phyloP scores from a whole-genome alignment of 345 rosid species.

The Salix purpurea region DNA sequence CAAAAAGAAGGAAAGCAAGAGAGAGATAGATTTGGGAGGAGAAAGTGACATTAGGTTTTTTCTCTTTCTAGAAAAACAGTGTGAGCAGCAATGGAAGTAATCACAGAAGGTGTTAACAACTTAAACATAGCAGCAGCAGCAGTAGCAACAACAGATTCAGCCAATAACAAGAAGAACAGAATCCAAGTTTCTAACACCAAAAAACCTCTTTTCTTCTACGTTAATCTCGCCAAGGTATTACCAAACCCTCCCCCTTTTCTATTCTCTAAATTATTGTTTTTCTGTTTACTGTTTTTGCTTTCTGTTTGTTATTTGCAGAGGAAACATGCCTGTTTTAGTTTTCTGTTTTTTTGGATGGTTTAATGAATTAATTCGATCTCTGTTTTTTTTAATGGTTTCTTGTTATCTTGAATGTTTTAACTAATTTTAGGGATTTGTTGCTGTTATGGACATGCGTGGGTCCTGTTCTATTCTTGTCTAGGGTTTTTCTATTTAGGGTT shows the following conservation, averaged over 20 bases:
- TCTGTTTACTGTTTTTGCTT: neutral
- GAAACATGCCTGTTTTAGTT: neutral
- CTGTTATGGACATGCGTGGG: neutral
- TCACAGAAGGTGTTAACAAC: constrained; percentile 20
- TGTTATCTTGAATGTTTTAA: neutral
- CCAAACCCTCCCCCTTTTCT: neutral
- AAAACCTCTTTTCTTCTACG: constrained; percentile 70
- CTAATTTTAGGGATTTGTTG: neutral
- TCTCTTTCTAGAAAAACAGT: neutral
- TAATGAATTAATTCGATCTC: neutral
- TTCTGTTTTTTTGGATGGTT: neutral
- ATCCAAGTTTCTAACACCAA: constrained; percentile 73
- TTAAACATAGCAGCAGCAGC: constrained; percentile 1
- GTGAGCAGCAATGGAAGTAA: constrained; percentile 3
- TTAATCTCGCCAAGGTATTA: constrained; percentile 70
- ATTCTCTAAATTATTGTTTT: neutral
- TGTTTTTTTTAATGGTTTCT: neutral
- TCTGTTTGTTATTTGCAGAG: neutral
- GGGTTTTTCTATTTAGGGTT: neutral
- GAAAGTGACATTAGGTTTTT: neutral
- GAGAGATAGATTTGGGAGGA: neutral
- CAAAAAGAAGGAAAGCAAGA: neutral
- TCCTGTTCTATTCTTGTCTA: neutral
- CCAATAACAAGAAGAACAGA: constrained; percentile 48
- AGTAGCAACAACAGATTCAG: neutral